phyloP scores from a whole-genome alignment of 371 early-diverging fungal genomes.

The Neoconidiobolus thromboides region DNA sequence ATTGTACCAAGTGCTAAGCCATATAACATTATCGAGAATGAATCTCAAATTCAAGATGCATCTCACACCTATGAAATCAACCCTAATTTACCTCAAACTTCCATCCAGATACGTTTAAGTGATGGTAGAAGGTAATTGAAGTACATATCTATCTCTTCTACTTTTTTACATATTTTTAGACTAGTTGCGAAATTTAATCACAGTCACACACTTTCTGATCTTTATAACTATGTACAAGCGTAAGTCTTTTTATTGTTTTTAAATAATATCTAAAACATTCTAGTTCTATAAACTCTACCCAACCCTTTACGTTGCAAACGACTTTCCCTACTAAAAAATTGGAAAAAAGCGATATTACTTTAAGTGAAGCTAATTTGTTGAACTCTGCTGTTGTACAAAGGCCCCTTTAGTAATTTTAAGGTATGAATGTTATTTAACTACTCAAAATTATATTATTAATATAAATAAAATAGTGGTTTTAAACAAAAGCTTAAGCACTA shows the following conservation, averaged over 20 bases:
- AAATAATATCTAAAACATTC: slow-evolving; percentile 1
- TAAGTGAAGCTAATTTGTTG: slow-evolving; percentile 63
- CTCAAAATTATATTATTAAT: too few species aligned
- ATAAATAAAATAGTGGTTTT: too few species aligned
- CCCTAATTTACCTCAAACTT: slow-evolving; percentile 48
- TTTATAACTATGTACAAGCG: slow-evolving; percentile 49
- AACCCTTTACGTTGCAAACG: slow-evolving; percentile 1
- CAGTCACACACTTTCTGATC: slow-evolving; percentile 70
- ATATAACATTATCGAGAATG: slow-evolving; percentile 1
- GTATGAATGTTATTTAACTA: too few species aligned
- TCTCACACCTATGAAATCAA: slow-evolving; percentile 18
- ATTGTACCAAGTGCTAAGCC: slow-evolving; percentile 2
- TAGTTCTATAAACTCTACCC: slow-evolving; percentile 2
- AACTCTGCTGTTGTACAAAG: slow-evolving; percentile 75
- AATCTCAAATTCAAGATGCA: slow-evolving; percentile 17
- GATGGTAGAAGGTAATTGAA: slow-evolving; percentile 53
- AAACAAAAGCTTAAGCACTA: too few species aligned
- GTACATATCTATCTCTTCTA: neutral
- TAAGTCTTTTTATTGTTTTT: slow-evolving; percentile 14
- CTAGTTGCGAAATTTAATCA: slow-evolving; percentile 76
- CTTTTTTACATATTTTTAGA: slow-evolving; percentile 16
- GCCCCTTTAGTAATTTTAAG: slow-evolving; percentile 17
- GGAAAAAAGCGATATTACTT: slow-evolving; percentile 33
- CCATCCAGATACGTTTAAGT: slow-evolving; percentile 73
- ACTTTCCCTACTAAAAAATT: slow-evolving; percentile 45